Evolutionary conservation across 306 rosid genomes (phyloP).

Genomic region (Mimosa bimucronata): DNA sequence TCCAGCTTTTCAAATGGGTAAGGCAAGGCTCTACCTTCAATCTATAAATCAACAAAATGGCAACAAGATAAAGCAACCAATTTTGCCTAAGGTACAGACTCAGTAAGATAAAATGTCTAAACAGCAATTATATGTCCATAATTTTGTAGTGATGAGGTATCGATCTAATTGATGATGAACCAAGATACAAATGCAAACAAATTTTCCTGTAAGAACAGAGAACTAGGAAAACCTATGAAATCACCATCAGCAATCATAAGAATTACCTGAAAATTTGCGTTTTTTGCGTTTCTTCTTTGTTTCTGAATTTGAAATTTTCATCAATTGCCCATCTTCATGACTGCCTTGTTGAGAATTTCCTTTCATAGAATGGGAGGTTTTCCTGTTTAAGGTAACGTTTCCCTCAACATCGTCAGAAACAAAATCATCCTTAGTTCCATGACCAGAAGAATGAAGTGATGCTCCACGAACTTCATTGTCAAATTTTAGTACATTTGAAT

Average conservation of each 20-base stretch:
- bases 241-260: slow-evolving; percentile 26
- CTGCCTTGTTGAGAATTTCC: slow-evolving; percentile 52
- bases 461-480: slow-evolving; percentile 46
- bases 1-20: slow-evolving; percentile 18
- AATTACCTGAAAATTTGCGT: slow-evolving; percentile 71
- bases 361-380: slow-evolving; percentile 38
- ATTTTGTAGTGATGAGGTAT: slow-evolving; percentile 17
- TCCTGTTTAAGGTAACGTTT: slow-evolving; percentile 43
- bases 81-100: background rate
- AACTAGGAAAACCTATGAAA: slow-evolving; percentile 3
- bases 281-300: slow-evolving; percentile 71
- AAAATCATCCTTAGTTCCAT: too few relatives aligned
- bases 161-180: slow-evolving; percentile 9
- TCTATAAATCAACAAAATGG: background rate
- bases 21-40: slow-evolving; percentile 26
- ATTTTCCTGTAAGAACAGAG: slow-evolving; percentile 27
- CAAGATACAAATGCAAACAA: slow-evolving; percentile 31
- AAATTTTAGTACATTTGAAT: slow-evolving; percentile 38
- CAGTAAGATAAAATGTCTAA: slow-evolving; percentile 17
- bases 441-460: slow-evolving; percentile 46
- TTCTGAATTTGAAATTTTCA: slow-evolving; percentile 50
- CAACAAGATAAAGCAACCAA: slow-evolving; percentile 22
- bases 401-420: slow-evolving; percentile 49
- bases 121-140: slow-evolving; percentile 31
- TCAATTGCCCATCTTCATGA: slow-evolving; percentile 43